Base-by-base conservation (phyloP, 1,284 basidiomycete genomes). In the Marasmius fiardii region DNA sequence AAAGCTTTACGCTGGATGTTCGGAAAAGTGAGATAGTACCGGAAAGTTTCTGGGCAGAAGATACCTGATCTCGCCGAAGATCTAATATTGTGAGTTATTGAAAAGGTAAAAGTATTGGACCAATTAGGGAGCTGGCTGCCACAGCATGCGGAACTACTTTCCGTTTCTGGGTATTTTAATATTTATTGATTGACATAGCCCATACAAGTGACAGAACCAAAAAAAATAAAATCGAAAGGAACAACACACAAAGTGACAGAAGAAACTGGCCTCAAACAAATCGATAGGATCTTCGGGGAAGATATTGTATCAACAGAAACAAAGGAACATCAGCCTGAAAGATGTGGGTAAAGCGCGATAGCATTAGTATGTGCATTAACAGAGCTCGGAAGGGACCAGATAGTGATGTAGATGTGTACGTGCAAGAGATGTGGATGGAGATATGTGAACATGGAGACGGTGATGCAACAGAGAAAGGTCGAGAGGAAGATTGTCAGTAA, bases 131-230 rank as follows among this genome's bases (percentile, higher is more conserved):
- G n/a, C n/a, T n/a, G n/a, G n/a, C n/a, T n/a, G n/a, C n/a, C n/a
- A n/a, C n/a, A n/a, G n/a, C n/a, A n/a, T n/a, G n/a, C n/a, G n/a
- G n/a, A n/a, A n/a, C n/a, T n/a, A n/a, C n/a, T n/a, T n/a, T n/a
- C 67, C 67, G 8, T 63, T 59, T 54, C 34, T 8, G 34, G 34
- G 34, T 35, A 37, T 11, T n/a, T 12, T 3, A 3, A 37, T 37
- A 12, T 37, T 5, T 20, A 16, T 47, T 47, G 10, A 47, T 24
- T 16, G 20, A 11, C n/a, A 16, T 24, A n/a, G n/a, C n/a, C n/a
- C n/a, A n/a, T n/a, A n/a, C n/a, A n/a, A n/a, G n/a, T n/a, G 26
- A 49, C n/a, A 11, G 18, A n/a, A 31, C 14, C n/a, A n/a, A 31
- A 26, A 7, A 18, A 33, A 16, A 26, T 18, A 48, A 14, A 26